Evolutionary conservation across 83 land plant genomes (phyloP).

Genomic region (Picea engelmannii): DNA sequence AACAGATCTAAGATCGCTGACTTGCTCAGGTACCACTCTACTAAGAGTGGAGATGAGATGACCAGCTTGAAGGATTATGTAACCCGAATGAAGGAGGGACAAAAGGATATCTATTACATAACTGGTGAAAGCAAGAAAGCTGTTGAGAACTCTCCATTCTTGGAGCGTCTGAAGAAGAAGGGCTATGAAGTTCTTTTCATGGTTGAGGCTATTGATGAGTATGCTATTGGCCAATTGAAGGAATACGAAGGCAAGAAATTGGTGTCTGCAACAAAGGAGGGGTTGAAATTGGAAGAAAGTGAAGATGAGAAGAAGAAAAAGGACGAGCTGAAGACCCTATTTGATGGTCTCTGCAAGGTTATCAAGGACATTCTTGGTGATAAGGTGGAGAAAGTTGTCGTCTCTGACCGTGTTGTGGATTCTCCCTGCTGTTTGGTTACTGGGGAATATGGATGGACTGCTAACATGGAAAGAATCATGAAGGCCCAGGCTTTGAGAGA

Average conservation of each 20-base stretch:
- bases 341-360: constrained; percentile 55
- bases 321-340: constrained; percentile 49
- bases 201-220: constrained; percentile 74
- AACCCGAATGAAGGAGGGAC: constrained; percentile 66
- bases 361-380: constrained; percentile 59
- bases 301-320: constrained; percentile 66
- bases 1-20: constrained; percentile 65
- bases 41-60: constrained; percentile 67
- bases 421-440: constrained; percentile 58
- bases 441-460: constrained; percentile 73
- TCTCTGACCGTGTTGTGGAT: constrained; percentile 47
- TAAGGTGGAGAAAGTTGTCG: constrained; percentile 54
- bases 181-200: constrained; percentile 65
- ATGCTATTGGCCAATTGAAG: constrained; percentile 60
- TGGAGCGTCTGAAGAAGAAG: constrained; percentile 59
- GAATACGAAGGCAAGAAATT: constrained; percentile 69
- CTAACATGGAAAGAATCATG: constrained; percentile 75
- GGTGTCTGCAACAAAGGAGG: constrained; percentile 66
- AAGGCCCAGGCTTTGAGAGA: constrained; percentile 63
- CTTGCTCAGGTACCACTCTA: constrained; percentile 58
- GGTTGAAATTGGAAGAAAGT: constrained; percentile 48
- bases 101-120: constrained; percentile 58
- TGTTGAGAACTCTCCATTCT: constrained; percentile 68
- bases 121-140: constrained; percentile 70
- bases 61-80: constrained; percentile 75